A percentile compares a stretch with the other conserved stretches of the same genome.
Conservation (phyloP, 768 basidiomycete species). For the Peribolospora kevripleyi region DNA sequence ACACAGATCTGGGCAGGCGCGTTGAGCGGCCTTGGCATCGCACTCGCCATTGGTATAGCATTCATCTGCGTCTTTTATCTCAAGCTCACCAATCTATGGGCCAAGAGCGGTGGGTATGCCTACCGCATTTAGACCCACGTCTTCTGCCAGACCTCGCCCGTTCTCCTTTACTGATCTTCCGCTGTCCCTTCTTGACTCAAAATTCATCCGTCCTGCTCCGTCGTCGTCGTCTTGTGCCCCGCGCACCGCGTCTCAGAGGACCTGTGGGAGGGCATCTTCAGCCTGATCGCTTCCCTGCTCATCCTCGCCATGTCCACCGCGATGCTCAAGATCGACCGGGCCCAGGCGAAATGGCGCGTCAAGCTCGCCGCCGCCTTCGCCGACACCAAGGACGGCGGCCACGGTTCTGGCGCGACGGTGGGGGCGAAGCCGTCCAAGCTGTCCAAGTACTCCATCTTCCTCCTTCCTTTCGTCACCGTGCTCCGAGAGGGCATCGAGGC, state of each 20-base stretch:
- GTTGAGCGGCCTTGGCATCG: conserved; percentile 44
- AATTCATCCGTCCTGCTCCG: background rate
- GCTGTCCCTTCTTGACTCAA: background rate
- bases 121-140: background rate
- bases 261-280: conserved; percentile 66
- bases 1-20: conserved; percentile 53
- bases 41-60: conserved; percentile 33
- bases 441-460: conserved; percentile 58
- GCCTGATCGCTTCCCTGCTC: conserved; percentile 16
- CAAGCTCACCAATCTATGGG: conserved; percentile 3
- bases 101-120: background rate
- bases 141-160: no score
- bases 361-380: conserved; percentile 60
- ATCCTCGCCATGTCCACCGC: conserved; percentile 4
- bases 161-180: conserved; percentile 1
- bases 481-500: conserved; percentile 85
- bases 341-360: conserved; percentile 79
- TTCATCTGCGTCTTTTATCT: background rate
- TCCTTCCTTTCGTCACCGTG: conserved; percentile 75
- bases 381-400: conserved; percentile 12
- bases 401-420: conserved; percentile 9
- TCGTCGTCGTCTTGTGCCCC: conserved; percentile 54
- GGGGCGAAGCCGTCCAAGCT: conserved; percentile 2
- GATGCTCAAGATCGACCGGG: conserved; percentile 69
- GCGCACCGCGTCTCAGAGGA: conserved; percentile 51